phyloP scores from a whole-genome alignment of 108 stramenopile species.

The Discostella pseudostelligera region DNA sequence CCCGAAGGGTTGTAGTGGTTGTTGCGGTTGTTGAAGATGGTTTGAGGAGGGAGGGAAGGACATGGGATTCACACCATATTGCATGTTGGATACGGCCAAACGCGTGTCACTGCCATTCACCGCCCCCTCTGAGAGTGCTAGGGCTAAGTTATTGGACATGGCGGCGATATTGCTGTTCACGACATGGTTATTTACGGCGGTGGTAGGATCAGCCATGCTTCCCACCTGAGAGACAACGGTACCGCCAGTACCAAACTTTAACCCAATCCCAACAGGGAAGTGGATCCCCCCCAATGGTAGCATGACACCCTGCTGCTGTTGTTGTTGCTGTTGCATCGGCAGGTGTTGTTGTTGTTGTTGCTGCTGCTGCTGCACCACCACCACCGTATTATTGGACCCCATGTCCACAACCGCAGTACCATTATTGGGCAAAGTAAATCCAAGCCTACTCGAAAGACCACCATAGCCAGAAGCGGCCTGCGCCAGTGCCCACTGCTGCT shows the following conservation, averaged over 20 bases:
- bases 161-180: conserved; percentile 1
- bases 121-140: neutral
- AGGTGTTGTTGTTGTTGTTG: neutral
- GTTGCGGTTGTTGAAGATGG: neutral
- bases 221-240: neutral
- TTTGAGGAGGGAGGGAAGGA: neutral
- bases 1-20: neutral
- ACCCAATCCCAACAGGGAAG: conserved; percentile 25
- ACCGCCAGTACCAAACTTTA: conserved; percentile 22
- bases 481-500: conserved; percentile 12
- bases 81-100: conserved; percentile 10
- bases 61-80: conserved; percentile 12
- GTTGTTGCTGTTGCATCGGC: conserved; percentile 19
- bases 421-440: conserved; percentile 21
- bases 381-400: neutral
- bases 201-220: neutral
- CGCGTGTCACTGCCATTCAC: neutral
- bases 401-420: neutral
- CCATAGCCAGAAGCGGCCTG: conserved; percentile 18
- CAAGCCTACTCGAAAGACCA: conserved; percentile 22
- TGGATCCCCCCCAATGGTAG: conserved; percentile 7
- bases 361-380: neutral
- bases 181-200: neutral
- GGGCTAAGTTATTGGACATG: conserved; percentile 3
- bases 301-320: conserved; percentile 15